phyloP scores from a whole-genome alignment of 805 yeast species.

The Yarrowia phangngaensis region DNA sequence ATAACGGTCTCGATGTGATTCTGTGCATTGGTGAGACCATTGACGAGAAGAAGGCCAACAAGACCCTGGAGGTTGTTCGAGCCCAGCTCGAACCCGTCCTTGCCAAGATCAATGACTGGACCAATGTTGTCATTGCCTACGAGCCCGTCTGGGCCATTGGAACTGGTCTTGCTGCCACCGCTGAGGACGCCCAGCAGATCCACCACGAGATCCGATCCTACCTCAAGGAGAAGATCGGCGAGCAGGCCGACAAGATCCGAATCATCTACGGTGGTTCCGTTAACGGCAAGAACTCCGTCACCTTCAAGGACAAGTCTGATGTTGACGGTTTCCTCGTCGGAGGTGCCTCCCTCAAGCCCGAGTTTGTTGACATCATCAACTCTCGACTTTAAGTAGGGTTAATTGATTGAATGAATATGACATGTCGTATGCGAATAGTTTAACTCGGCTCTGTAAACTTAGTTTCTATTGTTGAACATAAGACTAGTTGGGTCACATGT shows the following conservation, averaged over 20 bases:
- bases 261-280: conserved; percentile 99
- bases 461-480: too few species aligned
- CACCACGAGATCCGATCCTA: conserved; percentile 84
- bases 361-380: conserved; percentile 91
- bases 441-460: too few species aligned
- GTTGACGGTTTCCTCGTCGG: conserved; percentile 99
- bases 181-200: conserved; percentile 95
- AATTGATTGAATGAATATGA: too few species aligned
- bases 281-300: conserved; percentile 85
- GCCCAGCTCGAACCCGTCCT: conserved; percentile 88
- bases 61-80: conserved; percentile 80
- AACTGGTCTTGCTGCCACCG: conserved; percentile 98
- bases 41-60: conserved; percentile 87
- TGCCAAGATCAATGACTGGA: conserved; percentile 81
- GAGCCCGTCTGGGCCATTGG: conserved; percentile 99
- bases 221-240: conserved; percentile 74
- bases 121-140: conserved; percentile 89
- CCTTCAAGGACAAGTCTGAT: conserved; percentile 87
- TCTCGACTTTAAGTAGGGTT: conserved; percentile 67
- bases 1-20: conserved; percentile 83
- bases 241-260: conserved; percentile 73
- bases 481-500: too few species aligned
- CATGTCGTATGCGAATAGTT: too few species aligned
- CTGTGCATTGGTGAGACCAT: conserved; percentile 96
- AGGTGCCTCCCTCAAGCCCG: conserved; percentile 98